Base-by-base conservation (phyloP, 352 stramenopile genomes). In the Globisporangium rhizosaccharum region DNA sequence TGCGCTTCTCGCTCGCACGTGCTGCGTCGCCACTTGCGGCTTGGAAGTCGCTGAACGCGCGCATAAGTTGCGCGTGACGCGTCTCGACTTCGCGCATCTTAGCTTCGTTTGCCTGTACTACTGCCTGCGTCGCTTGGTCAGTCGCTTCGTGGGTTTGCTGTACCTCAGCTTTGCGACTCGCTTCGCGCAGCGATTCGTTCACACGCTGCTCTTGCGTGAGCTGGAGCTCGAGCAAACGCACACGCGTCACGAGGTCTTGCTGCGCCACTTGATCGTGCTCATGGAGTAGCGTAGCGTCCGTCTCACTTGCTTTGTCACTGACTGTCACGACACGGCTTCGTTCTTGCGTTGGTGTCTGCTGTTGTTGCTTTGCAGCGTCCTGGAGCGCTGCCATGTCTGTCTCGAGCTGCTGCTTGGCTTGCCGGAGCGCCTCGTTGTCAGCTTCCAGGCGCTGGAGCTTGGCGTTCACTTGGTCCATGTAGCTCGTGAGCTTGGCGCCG, bases 41-140 rank as follows among this genome's bases (percentile, higher is more conserved):
- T n/a, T 76, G 61, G 23, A 71, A 73, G 5, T 76, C 70, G 17
- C 23, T 30, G 25, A 87, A 71, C 37, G 84, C 76, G 3, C 61
- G 59, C 18, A 74, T 55, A 8, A 84, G 51, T 14, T 63, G 66
- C 11, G 50, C 44, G 14, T 57, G 41, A 8, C 53, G 37, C 0
- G n/a, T 14, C 15, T 57, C 50, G 6, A 72, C 23, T 18, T 65
- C 57, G 53, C 12, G 5, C 57, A 14, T 4, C 26, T 56, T 12
- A 25, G 3, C 8, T 61, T 62, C 11, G 56, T 26, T 11, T 1
- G 33, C 33, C 8, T 39, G 41, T 63, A 18, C 12, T 23, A 5
- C 17, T 58, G 28, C 44, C 14, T n/a, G n/a, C n/a, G n/a, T n/a
- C n/a, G 44, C 51, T 7, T 25, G 8, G 20, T 20, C 20, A 11